These are phyloP conservation scores for Phytophthora colocasiae DNA, from an alignment of 352 stramenopile genomes.

Conservation along the genomic window DNA sequence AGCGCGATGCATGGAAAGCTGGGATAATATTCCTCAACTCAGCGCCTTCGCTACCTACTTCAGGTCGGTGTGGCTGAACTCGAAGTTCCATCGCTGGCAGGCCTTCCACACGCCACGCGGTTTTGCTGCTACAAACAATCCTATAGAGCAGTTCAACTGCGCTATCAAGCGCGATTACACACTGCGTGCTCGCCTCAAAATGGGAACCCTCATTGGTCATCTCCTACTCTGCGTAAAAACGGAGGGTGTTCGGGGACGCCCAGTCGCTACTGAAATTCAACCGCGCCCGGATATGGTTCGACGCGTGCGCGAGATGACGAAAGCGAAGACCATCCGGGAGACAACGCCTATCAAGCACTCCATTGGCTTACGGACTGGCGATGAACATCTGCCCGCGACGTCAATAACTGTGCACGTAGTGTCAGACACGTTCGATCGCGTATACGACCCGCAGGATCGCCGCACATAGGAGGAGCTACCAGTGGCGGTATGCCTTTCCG, in stretches of 20 bases:
- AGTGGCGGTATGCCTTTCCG: too few species aligned
- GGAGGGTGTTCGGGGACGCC: neutral
- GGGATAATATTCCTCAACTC: neutral
- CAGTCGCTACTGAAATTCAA: slow-evolving; percentile 1
- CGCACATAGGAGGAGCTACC: too few species aligned
- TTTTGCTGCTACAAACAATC: slow-evolving; percentile 2
- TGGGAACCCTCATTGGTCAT: slow-evolving; percentile 2
- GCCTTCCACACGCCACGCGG: slow-evolving; percentile 5
- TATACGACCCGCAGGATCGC: too few species aligned
- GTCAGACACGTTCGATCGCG: too few species aligned
- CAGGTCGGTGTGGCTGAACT: neutral
- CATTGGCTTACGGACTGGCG: neutral
- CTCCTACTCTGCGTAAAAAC: slow-evolving; percentile 9
- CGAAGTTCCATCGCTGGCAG: slow-evolving; percentile 1
- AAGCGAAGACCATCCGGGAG: neutral
- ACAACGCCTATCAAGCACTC: neutral
- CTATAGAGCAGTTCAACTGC: neutral
- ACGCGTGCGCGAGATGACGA: slow-evolving; percentile 4
- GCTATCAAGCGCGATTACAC: neutral
- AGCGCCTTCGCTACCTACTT: slow-evolving; percentile 3
- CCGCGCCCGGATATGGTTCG: slow-evolving; percentile 4
- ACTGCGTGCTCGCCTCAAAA: slow-evolving; percentile 1
- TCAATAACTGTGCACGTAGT: neutral
- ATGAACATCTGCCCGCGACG: neutral
- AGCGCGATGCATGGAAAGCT: neutral